phyloP scores from a whole-genome alignment of 176 grass and related monocot species.

The Melocanna baccifera region DNA sequence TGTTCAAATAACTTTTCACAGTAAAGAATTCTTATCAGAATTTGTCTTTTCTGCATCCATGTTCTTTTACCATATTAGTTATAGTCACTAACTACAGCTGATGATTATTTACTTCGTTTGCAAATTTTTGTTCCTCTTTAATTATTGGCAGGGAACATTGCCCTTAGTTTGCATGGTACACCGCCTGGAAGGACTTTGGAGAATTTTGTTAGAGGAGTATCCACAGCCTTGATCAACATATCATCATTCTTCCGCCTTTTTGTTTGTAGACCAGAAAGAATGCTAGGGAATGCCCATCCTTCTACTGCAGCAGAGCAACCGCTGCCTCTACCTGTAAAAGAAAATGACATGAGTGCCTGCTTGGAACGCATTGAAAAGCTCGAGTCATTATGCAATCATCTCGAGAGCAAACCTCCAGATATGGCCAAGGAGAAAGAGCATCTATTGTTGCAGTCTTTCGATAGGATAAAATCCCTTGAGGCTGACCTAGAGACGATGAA shows the following conservation, averaged over 20 bases:
- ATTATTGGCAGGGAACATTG: slow-evolving; percentile 37
- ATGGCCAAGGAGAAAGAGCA: slow-evolving; percentile 69
- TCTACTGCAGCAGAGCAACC: slow-evolving; percentile 18
- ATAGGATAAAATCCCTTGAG: slow-evolving; percentile 75
- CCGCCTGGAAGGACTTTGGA: slow-evolving; percentile 32
- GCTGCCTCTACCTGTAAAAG: not conserved
- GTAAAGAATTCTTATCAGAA: not conserved
- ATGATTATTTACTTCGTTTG: not conserved
- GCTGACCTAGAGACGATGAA: slow-evolving; percentile 57
- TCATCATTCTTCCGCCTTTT: slow-evolving; percentile 35
- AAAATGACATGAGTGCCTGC: slow-evolving; percentile 46
- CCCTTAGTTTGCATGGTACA: slow-evolving; percentile 29
- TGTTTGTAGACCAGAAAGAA: slow-evolving; percentile 27
- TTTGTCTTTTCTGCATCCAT: not conserved
- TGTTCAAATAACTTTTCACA: not conserved
- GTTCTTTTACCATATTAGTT: not conserved
- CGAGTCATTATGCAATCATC: slow-evolving; percentile 54
- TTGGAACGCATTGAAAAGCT: slow-evolving; percentile 64
- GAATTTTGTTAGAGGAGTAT: slow-evolving; percentile 42
- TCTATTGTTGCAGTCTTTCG: slow-evolving; percentile 53
- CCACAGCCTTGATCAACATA: slow-evolving; percentile 49
- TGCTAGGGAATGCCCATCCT: slow-evolving; percentile 22
- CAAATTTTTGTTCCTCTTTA: not conserved
- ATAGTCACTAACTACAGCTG: not conserved
- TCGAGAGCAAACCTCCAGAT: slow-evolving; percentile 57